Evolutionary conservation across 129 eudicot species (phyloP), one percentile per base, ranked within the genome.

Genomic region (Centrapalus pauciflorus): DNA sequence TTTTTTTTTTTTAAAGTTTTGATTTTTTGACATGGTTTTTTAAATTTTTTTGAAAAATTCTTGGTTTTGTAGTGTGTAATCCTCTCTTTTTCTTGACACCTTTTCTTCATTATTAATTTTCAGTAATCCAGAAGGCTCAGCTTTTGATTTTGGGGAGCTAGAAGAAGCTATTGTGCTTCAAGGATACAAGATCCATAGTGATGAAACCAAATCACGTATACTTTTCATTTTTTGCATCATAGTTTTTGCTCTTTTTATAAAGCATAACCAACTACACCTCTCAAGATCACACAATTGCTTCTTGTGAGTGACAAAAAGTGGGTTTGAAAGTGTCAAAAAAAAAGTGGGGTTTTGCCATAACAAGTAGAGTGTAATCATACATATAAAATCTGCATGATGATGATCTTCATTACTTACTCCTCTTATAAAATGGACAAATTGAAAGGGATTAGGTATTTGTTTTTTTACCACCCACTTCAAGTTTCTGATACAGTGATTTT

Each of bases 91-190:
- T 77, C 12, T 64, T 65, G 57, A 76, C 71, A 65, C 45, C 41
- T 56, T 72, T 66, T 74, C 46, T 68, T 77, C 16, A 17, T 29
- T 52, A 48, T 66, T 49, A n/a, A n/a, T n/a, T 60, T 12, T 20
- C 68, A 86, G 99, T 32, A 89, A 82, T 77, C 95, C 74, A 86
- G 93, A 85, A 82, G 92, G 95, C 57, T 60, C 99, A 23, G 61
- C 86, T 63, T 86, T 89, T 78, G 90, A 89, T 84, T 94, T 89
- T 80, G 93, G 95, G 45, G 99, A 82, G 81, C 92, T 94, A 30
- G 96, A 94, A 67, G 97, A 94, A 71, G 99, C 96, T 32, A 83
- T 94, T 70, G 93, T 71, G 7, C 83, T 89, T 66, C 99, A 89
- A 49, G 96, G 95, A 71, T 77, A 86, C 60, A 89, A 78, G 85